Base-by-base conservation (phyloP, 495 filamentous ascomycete species). In the Neurospora pannonica region DNA sequence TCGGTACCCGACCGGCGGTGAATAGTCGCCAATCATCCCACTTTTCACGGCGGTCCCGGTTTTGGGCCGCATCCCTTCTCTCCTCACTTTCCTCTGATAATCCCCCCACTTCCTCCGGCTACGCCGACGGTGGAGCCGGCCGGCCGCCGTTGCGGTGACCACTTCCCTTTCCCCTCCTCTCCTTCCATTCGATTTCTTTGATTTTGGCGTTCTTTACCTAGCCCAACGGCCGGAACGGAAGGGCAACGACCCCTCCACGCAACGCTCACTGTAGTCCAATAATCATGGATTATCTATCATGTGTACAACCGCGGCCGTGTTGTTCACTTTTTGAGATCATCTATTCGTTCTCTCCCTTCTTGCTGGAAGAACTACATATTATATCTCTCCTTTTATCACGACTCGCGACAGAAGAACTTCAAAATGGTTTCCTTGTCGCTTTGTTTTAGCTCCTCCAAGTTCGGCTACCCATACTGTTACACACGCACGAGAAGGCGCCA, bases 31-130 rank as follows among this genome's bases (percentile, higher is more conserved):
- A 62, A 62, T 62, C 54, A 60, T 60, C 48, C 48, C 48, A 60
- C 48, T 60, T 60, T 60, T 60, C 4, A 28, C 48, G 48, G 21
- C 48, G 48, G 48, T 62, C 54, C 28, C 54, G 54, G 54, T 62
- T 62, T 34, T 62, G 54, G 54, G 54, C 54, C 54, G 28, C 54
- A 62, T 34, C 54, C 11, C 48, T 60, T 60, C 38, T 42, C 40
- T 42, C 40, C 40, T 17, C 40, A 19, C 40, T 42, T 42, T 42
- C 17, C 54, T 62, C 54, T 62, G 13, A 31, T 34, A 34, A 62
- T 19, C 13, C 3, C 54, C 54, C 36, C 38, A 75, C 60, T 69
- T 71, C 38, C 69, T 73, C n/a, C 74, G 38, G 21, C 72, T 71
- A 46, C 54, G 54, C 54, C 54, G 54, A 62, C 28, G 13, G 13